Base-by-base conservation (phyloP, 352 stramenopile species). In the Peronospora farinosa region DNA sequence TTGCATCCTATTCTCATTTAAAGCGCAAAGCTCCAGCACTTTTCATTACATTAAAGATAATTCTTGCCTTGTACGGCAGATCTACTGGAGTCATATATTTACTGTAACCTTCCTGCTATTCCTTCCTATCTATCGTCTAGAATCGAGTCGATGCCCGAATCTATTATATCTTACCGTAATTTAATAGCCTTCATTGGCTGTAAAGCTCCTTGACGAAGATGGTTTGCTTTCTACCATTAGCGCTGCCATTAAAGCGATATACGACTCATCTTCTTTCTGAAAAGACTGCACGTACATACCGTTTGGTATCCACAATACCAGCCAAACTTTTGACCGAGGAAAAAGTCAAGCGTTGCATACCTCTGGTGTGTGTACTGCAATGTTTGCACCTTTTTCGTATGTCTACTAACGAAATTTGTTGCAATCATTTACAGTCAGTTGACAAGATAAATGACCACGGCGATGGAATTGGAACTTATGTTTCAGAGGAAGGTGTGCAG, bases 401-500 rank as follows among this genome's bases (percentile, higher is more conserved):
- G n/a, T n/a, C n/a, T n/a, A n/a, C 15, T 1, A 40, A 38, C 33
- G 7, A 42, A 23, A 23, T 10, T 12, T 47, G 15, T 2, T 51
- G n/a, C 19, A 47, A 43, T 42, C 35, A 46, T 33, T 61, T 27
- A 43, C 48, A 84, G 72, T 35, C 40, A 15, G 59, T 80, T 19
- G 56, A 62, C 1, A 48, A 52, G 27, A 31, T 84, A 9, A 73
- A 71, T 45, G 60, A 67, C 0, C 51, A 84, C 5, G 76, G 76
- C 27, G 73, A 87, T n/a, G 67, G 72, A 4, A 21, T 87, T 2
- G 72, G 71, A 7, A 54, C 54, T 0, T 59, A 47, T 12, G 45
- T 50, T 7, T 53, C 60, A 5, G 41, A 54, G 8, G 44, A 53
- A 2, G 38, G 44, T 1, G 39, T 51, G 0, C 17, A 40, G 4